phyloP scores from a whole-genome alignment of 208 protist species.

The Trypanosoma melophagium region DNA sequence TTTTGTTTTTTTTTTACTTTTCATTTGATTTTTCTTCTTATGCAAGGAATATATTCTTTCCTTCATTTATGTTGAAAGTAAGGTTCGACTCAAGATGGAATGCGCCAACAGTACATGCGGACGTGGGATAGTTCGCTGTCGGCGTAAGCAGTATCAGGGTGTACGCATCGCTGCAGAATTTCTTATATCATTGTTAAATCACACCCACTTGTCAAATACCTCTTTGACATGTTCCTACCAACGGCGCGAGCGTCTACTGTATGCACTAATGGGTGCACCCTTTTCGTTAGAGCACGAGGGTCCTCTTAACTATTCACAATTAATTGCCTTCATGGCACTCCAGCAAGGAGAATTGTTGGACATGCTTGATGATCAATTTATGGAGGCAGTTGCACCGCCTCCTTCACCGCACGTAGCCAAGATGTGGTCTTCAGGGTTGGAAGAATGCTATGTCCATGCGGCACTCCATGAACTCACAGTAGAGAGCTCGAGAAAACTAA shows the following conservation, averaged over 20 bases:
- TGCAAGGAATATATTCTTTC: neutral
- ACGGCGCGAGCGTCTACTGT: constrained; percentile 5
- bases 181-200: constrained; percentile 12
- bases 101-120: constrained; percentile 3
- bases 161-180: constrained; percentile 24
- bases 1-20: neutral
- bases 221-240: neutral
- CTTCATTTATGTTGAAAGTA: too few relatives aligned
- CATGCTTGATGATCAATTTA: constrained; percentile 10
- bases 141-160: constrained; percentile 31
- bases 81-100: too few relatives aligned
- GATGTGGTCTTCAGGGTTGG: constrained; percentile 31
- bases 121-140: constrained; percentile 2
- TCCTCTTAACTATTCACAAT: constrained; percentile 23
- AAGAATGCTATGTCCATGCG: constrained; percentile 26
- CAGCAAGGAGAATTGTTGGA: constrained; percentile 10
- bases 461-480: constrained; percentile 3
- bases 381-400: neutral
- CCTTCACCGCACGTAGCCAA: constrained; percentile 25
- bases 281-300: constrained; percentile 37
- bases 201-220: neutral
- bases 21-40: neutral
- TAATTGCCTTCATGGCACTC: constrained; percentile 13
- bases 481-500: too few relatives aligned
- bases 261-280: constrained; percentile 23